Evolutionary conservation across 768 basidiomycete genomes (phyloP).

Genomic region (Kwoniella pini): DNA sequence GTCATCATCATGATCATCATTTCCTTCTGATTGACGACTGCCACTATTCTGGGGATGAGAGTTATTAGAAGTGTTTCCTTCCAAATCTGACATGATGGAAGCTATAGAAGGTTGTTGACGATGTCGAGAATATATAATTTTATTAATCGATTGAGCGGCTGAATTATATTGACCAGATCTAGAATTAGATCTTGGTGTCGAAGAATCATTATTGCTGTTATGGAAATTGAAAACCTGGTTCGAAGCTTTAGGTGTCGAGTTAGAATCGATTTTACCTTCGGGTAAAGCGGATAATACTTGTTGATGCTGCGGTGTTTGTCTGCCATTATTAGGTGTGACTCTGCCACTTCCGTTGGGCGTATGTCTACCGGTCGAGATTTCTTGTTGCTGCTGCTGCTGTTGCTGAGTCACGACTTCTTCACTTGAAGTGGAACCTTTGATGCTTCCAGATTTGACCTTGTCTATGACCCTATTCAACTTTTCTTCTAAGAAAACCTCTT

Average conservation of each 20-base stretch:
- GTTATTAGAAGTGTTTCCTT: not conserved
- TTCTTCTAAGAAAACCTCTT: slow-evolving; percentile 49
- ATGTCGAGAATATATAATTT: slow-evolving; percentile 38
- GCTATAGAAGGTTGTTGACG: slow-evolving; percentile 67
- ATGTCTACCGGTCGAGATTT: not conserved
- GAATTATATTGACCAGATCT: slow-evolving; percentile 21
- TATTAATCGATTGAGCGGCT: slow-evolving; percentile 38
- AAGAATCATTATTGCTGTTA: not conserved
- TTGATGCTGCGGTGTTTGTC: slow-evolving; percentile 25
- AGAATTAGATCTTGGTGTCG: slow-evolving; percentile 3
- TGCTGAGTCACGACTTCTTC: slow-evolving; percentile 14
- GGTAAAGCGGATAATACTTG: slow-evolving; percentile 21
- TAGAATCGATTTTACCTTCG: slow-evolving; percentile 24
- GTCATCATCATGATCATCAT: slow-evolving; percentile 1
- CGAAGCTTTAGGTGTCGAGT: slow-evolving; percentile 18
- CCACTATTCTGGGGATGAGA: not conserved
- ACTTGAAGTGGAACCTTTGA: slow-evolving; percentile 6
- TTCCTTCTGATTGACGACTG: slow-evolving; percentile 24
- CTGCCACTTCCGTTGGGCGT: not conserved
- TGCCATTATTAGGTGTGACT: slow-evolving; percentile 13
- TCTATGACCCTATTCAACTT: slow-evolving; percentile 56
- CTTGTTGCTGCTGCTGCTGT: slow-evolving; percentile 3
- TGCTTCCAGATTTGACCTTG: slow-evolving; percentile 49
- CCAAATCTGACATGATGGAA: slow-evolving; percentile 65
- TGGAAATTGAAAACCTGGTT: slow-evolving; percentile 9